phyloP scores from a whole-genome alignment of 2,329 filamentous ascomycete genomes.

The Talaromyces funiculosus region DNA sequence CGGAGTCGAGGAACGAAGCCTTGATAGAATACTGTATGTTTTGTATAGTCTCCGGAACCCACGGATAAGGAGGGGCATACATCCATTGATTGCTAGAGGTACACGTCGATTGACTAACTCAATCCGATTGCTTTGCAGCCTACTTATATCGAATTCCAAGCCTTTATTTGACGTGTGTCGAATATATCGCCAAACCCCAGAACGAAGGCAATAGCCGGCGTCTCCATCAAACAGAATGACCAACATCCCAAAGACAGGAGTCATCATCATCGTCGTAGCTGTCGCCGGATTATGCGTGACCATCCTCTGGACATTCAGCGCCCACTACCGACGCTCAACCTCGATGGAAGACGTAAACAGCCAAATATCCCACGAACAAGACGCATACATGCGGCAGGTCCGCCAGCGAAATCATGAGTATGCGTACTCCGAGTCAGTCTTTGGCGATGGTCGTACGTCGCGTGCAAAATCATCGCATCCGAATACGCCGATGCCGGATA shows the following conservation, averaged over 20 bases:
- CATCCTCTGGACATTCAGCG: constrained; percentile 13
- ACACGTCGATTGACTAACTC: too few relatives aligned
- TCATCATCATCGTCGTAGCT: constrained; percentile 15
- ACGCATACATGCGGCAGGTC: constrained; percentile 14
- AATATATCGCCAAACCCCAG: background rate
- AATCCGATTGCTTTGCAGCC: background rate
- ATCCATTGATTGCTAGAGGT: background rate
- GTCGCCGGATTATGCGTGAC: constrained; percentile 8
- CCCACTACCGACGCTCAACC: background rate
- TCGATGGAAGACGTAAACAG: background rate
- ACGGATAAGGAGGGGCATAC: background rate
- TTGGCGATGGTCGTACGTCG: background rate
- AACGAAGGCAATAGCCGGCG: background rate
- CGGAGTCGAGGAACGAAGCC: constrained; percentile 6
- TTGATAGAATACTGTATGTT: background rate
- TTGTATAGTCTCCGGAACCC: background rate
- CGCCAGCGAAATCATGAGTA: constrained; percentile 11
- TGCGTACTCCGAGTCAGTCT: constrained; percentile 10
- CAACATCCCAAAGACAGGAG: constrained; percentile 10
- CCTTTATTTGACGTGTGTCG: background rate
- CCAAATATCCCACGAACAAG: constrained; percentile 10
- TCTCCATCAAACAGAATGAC: background rate
- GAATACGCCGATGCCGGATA: background rate
- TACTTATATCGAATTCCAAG: background rate
- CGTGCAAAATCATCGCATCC: constrained; percentile 5